These are phyloP conservation scores for Martensiomyces pterosporus DNA, from an alignment of 192 early-diverging fungal species.

Conservation along the genomic window DNA sequence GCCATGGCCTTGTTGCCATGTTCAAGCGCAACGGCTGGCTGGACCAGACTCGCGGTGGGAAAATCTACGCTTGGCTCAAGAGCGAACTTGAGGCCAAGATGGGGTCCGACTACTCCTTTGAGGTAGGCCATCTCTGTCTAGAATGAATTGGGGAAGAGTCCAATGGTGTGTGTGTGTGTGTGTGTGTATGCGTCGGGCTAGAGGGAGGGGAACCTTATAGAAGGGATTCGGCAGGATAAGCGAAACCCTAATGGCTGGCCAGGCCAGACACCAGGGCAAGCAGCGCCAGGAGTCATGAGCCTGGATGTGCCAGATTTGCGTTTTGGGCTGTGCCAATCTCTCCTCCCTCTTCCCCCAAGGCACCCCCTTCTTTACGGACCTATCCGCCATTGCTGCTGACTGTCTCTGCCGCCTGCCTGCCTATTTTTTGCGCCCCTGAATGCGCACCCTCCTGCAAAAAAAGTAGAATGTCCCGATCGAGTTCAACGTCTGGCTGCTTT, in stretches of 20 bases:
- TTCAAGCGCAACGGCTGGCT: constrained; percentile 68
- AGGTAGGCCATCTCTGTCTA: constrained; percentile 28
- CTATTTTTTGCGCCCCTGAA: constrained; percentile 18
- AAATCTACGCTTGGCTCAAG: constrained; percentile 58
- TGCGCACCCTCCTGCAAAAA: no score
- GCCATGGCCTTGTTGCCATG: constrained; percentile 64
- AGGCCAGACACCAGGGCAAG: no score
- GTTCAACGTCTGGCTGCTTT: constrained; percentile 95
- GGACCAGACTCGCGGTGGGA: constrained; percentile 54
- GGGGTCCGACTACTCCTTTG: constrained; percentile 75
- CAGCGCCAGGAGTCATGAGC: no score
- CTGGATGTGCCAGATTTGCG: constrained; percentile 1
- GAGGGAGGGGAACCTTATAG: no score
- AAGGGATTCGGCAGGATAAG: no score
- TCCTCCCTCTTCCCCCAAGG: no score
- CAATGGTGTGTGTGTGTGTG: no score
- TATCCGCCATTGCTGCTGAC: no score
- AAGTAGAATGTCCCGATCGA: constrained; percentile 79
- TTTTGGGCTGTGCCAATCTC: neutral
- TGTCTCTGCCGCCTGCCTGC: constrained; percentile 1
- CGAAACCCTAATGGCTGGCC: no score
- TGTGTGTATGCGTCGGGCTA: no score
- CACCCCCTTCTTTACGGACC: no score
- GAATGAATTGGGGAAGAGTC: no score
- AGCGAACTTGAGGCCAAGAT: constrained; percentile 71